These are phyloP conservation scores for Pythium brachiatum DNA, from an alignment of 352 stramenopile species.

Conservation along the genomic window DNA sequence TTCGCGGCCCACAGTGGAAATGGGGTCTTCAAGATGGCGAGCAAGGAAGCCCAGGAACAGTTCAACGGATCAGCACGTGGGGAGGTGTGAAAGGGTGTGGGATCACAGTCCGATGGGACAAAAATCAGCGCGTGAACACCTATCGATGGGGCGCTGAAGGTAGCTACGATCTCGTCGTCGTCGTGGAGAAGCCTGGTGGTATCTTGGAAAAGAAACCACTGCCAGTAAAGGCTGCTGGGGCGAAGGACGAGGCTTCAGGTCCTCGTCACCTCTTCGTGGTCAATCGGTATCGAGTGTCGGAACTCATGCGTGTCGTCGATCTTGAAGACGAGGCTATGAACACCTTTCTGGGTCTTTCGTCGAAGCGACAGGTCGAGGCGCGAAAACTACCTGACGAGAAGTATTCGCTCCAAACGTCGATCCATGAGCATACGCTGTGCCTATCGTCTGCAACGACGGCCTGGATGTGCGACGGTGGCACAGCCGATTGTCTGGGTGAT, in stretches of 20 bases:
- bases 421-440: slow-evolving; percentile 55
- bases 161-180: slow-evolving; percentile 74
- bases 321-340: slow-evolving; percentile 52
- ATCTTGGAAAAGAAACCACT: slow-evolving; percentile 52
- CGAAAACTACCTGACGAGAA: slow-evolving; percentile 10
- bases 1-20: slow-evolving; percentile 78
- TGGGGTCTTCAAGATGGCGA: slow-evolving; percentile 79
- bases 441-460: slow-evolving; percentile 50
- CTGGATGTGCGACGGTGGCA: slow-evolving; percentile 75
- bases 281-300: slow-evolving; percentile 50
- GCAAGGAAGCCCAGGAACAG: slow-evolving; percentile 55
- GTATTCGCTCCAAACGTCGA: slow-evolving; percentile 33
- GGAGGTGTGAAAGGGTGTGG: slow-evolving; percentile 71
- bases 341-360: slow-evolving; percentile 48
- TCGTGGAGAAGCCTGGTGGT: slow-evolving; percentile 50
- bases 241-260: slow-evolving; percentile 22
- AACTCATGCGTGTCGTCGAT: slow-evolving; percentile 45
- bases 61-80: slow-evolving; percentile 78
- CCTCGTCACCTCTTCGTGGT: slow-evolving; percentile 66
- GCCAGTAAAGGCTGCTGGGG: slow-evolving; percentile 18
- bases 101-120: slow-evolving; percentile 80
- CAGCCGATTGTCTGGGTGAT: slow-evolving; percentile 50
- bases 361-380: slow-evolving; percentile 18
- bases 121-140: slow-evolving; percentile 80
- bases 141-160: slow-evolving; percentile 77